Evolutionary conservation across 176 grass and related monocot genomes (phyloP), one percentile per base, ranked within the genome.

Genomic region (Oropetium thomaeum): DNA sequence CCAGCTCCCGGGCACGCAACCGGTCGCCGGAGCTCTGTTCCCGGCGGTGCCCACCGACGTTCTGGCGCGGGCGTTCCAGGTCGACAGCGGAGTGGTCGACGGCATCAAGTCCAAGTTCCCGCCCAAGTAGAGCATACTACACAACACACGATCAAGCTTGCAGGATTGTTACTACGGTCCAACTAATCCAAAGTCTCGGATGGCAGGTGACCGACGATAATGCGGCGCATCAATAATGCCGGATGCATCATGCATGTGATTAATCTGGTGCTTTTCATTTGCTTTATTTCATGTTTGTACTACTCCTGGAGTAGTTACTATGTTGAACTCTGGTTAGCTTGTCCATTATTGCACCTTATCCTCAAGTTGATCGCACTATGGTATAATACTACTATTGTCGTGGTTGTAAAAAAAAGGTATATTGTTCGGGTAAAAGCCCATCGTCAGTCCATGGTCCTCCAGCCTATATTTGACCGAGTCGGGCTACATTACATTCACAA

Each of bases 1-100:
- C 83, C 92, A 96, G 86, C 3, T 92, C 14, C 86, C 86, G 0
- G 92, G 92, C 55, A 82, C 86, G 32, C 83, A 82, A 33, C 20
- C 73, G 25, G 64, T 79, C 22, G 80, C 73, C 16, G 45, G 15
- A 1, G 69, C 83, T 4, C 70, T 92, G 68, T 96, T 96, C 64
- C 87, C 84, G 41, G 8, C 59, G 1, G 58, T 96, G 65, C 58
- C 75, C 4, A 76, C 89, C 1, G 74, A 91, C 53, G 80, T 91
- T 51, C 79, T 95, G 58, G 70, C 60, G 14, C 79, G 79, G 65
- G 82, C 88, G 41, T 81, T 96, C 29, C 92, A 84, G 80, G 62
- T 54, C 5, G 70, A 86, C 19, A 75, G 29, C 12, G 77, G 62
- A 0, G 45, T 84, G 29, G 85, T 95, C 5, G 66, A 91, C 14